These are phyloP conservation scores for Osmanthus fragrans DNA, from an alignment of 257 asterid genomes.

Conservation along the genomic window DNA sequence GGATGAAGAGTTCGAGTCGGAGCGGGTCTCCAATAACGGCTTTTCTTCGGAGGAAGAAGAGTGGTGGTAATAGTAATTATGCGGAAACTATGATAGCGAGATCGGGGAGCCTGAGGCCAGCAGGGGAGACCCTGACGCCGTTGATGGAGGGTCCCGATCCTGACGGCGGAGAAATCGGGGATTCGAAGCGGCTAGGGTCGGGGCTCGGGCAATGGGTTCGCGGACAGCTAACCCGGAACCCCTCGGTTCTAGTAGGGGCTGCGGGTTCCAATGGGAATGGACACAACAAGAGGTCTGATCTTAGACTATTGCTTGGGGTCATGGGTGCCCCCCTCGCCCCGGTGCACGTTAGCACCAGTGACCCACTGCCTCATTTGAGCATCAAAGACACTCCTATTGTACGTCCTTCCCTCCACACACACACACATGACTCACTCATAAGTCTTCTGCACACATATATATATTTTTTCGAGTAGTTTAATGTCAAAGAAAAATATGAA, in stretches of 20 bases:
- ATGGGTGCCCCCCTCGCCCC: constrained; percentile 99
- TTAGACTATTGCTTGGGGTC: constrained; percentile 85
- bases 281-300: constrained; percentile 69
- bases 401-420: constrained; percentile 16
- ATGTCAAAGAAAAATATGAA: background rate
- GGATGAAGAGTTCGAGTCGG: constrained; percentile 73
- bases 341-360: constrained; percentile 73
- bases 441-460: background rate
- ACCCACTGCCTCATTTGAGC: constrained; percentile 92
- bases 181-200: constrained; percentile 60
- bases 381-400: constrained; percentile 94
- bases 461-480: background rate
- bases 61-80: constrained; percentile 19
- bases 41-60: constrained; percentile 62
- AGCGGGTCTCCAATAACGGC: constrained; percentile 65
- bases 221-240: constrained; percentile 62
- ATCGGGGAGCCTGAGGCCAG: constrained; percentile 75
- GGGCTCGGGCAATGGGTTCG: constrained; percentile 69
- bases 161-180: constrained; percentile 60
- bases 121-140: constrained; percentile 68
- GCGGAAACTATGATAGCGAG: constrained; percentile 47
- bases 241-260: constrained; percentile 48
- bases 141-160: constrained; percentile 83
- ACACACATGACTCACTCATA: background rate
- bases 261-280: constrained; percentile 32